Evolutionary conservation across 305 asterid genomes (phyloP), one percentile per base, ranked within the genome.

Genomic region (Solanum hybrid): DNA sequence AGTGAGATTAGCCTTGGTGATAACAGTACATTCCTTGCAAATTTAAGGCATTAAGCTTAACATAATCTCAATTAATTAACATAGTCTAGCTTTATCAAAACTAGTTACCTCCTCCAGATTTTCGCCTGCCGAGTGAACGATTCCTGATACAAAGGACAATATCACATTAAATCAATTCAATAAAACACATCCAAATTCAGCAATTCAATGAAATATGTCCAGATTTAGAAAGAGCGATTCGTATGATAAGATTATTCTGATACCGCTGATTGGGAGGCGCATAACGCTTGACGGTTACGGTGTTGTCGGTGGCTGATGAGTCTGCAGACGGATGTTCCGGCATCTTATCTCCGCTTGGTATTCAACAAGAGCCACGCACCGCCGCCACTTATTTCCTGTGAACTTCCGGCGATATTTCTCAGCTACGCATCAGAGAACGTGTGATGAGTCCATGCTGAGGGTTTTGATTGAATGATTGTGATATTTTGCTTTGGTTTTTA

Each of bases 181-280:
- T 1, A 72, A 2, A 38, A 11, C 71, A 32, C 31, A 36, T 45
- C 40, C 51, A 45, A n/a, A 76, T n/a, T 75, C 60, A 45, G n/a
- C 10, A 76, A 88, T 78, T 56, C 87, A 40, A 56, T 84, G 22
- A 82, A 45, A 31, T 35, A 84, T 22, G 45, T 85, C 32, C 76
- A 1, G 40, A 56, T 56, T 31, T 85, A 56, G 88, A 85, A 29
- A 31, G 31, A 51, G n/a, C 4, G 22, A 85, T 31, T 36, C 32
- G 37, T 31, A 31, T 19, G 66, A 31, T 4, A 31, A 85, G 24
- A 31, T 56, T 19, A 85, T 85, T 31, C 35, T 29, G 40, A 31
- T 93, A 97, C 99, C 98, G 93, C 87, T 97, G 99, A 92, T 95
- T 95, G 86, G 98, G 98, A 89, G 98, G 98, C 22, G 98, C 98